Evolutionary conservation across 1,284 basidiomycete genomes (phyloP).

Genomic region (Ustilago nuda): DNA sequence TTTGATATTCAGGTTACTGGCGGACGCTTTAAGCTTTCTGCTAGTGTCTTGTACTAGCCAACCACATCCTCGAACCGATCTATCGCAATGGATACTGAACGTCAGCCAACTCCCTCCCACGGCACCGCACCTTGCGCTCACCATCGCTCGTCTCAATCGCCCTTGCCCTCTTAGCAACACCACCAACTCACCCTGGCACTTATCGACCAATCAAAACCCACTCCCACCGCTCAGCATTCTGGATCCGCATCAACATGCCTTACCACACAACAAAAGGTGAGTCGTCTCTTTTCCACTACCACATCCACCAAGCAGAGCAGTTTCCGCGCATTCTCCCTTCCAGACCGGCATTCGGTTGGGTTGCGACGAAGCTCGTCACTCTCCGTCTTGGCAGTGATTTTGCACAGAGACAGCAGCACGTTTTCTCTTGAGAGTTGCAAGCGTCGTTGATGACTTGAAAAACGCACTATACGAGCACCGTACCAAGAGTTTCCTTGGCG

Average conservation of each 20-base stretch:
- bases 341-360: neutral
- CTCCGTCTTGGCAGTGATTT: neutral
- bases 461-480: slow-evolving; percentile 19
- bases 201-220: too few species aligned
- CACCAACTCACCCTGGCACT: too few species aligned
- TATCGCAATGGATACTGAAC: neutral
- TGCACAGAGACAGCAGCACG: neutral
- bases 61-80: neutral
- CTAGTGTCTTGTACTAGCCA: slow-evolving; percentile 47
- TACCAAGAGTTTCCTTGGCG: slow-evolving; percentile 39
- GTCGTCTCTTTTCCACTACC: slow-evolving; percentile 27
- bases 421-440: slow-evolving; percentile 11
- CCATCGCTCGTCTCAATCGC: too few species aligned
- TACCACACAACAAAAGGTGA: slow-evolving; percentile 28
- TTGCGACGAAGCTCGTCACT: slow-evolving; percentile 33
- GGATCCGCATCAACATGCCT: neutral
- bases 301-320: slow-evolving; percentile 13
- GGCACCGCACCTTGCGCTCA: neutral
- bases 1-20: slow-evolving; percentile 56
- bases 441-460: slow-evolving; percentile 42
- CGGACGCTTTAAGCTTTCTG: slow-evolving; percentile 53
- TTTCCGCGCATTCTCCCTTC: neutral
- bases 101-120: neutral
- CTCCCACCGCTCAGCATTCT: neutral
- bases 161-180: too few species aligned